Base-by-base conservation (phyloP, 2,329 filamentous ascomycete genomes). In the Neospermospora avenae region DNA sequence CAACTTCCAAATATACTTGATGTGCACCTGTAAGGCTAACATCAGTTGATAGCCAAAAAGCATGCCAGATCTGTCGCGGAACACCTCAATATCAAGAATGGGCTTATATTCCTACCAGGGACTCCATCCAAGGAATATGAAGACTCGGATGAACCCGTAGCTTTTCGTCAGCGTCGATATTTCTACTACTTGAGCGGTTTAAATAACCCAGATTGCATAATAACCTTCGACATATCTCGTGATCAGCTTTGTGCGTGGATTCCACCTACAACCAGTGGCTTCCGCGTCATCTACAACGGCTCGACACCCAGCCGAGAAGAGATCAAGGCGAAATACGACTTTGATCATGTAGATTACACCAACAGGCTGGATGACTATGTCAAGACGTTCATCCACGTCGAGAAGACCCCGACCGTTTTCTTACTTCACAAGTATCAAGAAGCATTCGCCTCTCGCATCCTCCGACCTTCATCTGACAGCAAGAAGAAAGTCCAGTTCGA, bases 291-390 rank as follows among this genome's bases (percentile, higher is more conserved):
- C 52, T 91, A 83, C 81, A 84, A 83, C 68, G 88, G 88, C 16
- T 78, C 77, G 35, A 83, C 81, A 22, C 86, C 86, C 0, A 81
- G 79, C 10, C 76, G 79, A 11, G 80, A 86, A 14, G 84, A 90
- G 60, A 87, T 87, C 59, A 76, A 83, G 65, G 77, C 76, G 2
- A 78, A 76, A 57, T 86, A 86, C 66, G 86, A 93, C 65, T 81
- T 93, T 57, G 89, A 93, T 71, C 80, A 84, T 44, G 90, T 91
- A 18, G 80, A 82, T 62, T 88, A 86, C 71, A 79, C 77, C 45
- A 72, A 72, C 7, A 72, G 74, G 11, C 75, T 87, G 0, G 66
- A 74, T 18, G 83, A 85, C 66, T 76, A 90, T 35, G 71, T 73
- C 57, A 73, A 75, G 64, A 77, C 76, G 55, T 74, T 85, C 16